Evolutionary conservation across 139 green algal species (phyloP).

Genomic region (Gonium pectorale): DNA sequence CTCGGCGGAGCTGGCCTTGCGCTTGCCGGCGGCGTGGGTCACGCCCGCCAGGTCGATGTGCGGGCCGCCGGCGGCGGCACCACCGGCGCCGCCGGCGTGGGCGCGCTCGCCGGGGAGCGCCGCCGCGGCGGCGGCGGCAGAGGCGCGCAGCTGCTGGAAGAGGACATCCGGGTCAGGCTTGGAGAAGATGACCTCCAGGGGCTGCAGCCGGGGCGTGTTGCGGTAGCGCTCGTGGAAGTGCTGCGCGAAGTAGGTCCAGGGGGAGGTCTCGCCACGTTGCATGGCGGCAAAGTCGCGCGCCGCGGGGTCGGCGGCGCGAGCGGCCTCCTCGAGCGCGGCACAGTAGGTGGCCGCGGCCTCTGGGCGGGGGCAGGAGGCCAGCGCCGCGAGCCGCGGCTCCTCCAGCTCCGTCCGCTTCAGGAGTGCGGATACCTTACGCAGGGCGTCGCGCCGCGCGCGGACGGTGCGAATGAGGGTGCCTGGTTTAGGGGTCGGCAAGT

Average conservation of each 20-base stretch:
- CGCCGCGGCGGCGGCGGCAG: background rate
- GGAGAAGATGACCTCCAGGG: conserved; percentile 57
- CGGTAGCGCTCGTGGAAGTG: conserved; percentile 53
- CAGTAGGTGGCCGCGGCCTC: conserved; percentile 38
- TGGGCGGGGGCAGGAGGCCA: background rate
- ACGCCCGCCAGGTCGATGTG: conserved; percentile 37
- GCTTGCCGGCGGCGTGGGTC: conserved; percentile 60
- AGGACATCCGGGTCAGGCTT: conserved; percentile 3
- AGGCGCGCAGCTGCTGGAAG: background rate
- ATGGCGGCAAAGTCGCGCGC: conserved; percentile 38
- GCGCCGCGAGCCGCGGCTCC: too few relatives aligned
- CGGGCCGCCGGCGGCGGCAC: background rate
- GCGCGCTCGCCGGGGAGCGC: background rate
- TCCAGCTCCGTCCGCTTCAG: background rate
- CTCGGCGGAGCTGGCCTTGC: conserved; percentile 74
- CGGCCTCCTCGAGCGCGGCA: conserved; percentile 35
- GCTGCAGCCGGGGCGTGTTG: conserved; percentile 44
- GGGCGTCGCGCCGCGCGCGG: background rate
- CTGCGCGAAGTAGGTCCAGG: conserved; percentile 59
- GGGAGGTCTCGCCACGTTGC: conserved; percentile 27
- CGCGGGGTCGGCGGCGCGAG: background rate
- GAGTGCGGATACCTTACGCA: background rate
- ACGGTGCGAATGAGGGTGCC: background rate
- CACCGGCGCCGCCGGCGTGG: background rate
- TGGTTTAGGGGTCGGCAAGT: background rate